Evolutionary conservation across 805 yeast genomes (phyloP).

Genomic region (Metahyphopichia silvanorum): DNA sequence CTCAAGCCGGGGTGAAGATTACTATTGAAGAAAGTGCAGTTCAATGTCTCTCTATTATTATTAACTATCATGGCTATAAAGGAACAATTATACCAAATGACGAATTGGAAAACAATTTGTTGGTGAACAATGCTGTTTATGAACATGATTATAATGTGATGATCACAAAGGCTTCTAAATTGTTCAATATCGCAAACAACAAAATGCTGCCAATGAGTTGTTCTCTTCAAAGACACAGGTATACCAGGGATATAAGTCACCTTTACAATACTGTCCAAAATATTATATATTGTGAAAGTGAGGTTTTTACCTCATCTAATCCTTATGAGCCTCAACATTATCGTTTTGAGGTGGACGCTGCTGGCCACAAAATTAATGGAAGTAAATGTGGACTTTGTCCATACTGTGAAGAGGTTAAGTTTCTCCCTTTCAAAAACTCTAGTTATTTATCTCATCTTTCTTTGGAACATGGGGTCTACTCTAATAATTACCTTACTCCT

Average conservation of each 20-base stretch:
- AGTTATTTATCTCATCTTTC: constrained; percentile 32
- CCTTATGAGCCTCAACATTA: constrained; percentile 32
- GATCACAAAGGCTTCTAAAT: background rate
- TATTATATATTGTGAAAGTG: constrained; percentile 19
- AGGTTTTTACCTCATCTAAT: constrained; percentile 13
- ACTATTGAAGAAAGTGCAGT: constrained; percentile 9
- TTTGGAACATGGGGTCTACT: constrained; percentile 30
- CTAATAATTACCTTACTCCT: constrained; percentile 28
- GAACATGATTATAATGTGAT: constrained; percentile 2
- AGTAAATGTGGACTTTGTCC: constrained; percentile 32
- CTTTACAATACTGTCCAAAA: constrained; percentile 12
- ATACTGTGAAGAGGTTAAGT: constrained; percentile 25
- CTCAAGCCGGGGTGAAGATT: constrained; percentile 1
- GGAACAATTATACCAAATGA: constrained; percentile 9
- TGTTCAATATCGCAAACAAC: background rate
- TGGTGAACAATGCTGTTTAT: constrained; percentile 5
- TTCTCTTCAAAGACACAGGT: constrained; percentile 11
- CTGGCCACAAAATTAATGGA: constrained; percentile 17
- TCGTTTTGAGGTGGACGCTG: constrained; percentile 21
- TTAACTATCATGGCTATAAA: constrained; percentile 17
- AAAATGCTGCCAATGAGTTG: background rate
- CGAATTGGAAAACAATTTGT: constrained; percentile 1
- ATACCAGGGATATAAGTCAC: constrained; percentile 13
- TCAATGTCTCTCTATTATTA: constrained; percentile 16
- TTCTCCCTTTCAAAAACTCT: constrained; percentile 30